Base-by-base conservation (phyloP, 805 yeast genomes). In the Kodamaea fukazawae region DNA sequence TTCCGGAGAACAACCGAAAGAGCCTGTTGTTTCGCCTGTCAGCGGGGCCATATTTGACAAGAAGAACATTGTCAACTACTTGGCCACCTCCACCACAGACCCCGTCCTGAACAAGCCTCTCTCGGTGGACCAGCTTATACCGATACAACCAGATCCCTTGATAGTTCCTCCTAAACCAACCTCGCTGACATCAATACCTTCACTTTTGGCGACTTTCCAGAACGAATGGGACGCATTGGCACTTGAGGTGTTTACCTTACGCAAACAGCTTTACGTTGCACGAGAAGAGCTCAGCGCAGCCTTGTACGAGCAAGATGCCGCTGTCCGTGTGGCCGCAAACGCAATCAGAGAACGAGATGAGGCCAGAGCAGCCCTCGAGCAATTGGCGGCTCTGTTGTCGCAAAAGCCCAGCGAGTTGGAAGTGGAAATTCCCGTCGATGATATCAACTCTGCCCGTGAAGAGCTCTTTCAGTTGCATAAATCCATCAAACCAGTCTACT, bases 181-280 rank as follows among this genome's bases (percentile, higher is more conserved):
- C 1, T 65, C 73, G 0, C 54, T 68, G 43, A 75, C 81, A 15
- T 84, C 95, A 0, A 86, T 90, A 22, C 98, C 98, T 0, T 70
- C 86, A 3, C 61, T 90, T 50, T 66, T 90, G 36, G 70, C 86
- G 2, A 67, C 84, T 2, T 78, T 90, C 46, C 96, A 90, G 57
- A 79, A 82, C 44, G 96, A 89, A 60, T 90, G 95, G 89, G 97
- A 90, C 55, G 78, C 96, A 0, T 57, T 86, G 32, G 86, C 91
- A 20, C 65, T 90, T 37, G 97, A 91, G 54, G 71, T 84, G 14
- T 88, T 87, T 53, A 75, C 80, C 29, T 65, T 90, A 46, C 72
- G 93, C 44, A 84, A 86, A 55, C 88, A 84, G 49, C 67, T 89
- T 28, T 75, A 71, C 37, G 67, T 69, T 16, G 72, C 89, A 1